Evolutionary conservation across 1,284 basidiomycete species (phyloP).

Genomic region (Ustilago crameri): DNA sequence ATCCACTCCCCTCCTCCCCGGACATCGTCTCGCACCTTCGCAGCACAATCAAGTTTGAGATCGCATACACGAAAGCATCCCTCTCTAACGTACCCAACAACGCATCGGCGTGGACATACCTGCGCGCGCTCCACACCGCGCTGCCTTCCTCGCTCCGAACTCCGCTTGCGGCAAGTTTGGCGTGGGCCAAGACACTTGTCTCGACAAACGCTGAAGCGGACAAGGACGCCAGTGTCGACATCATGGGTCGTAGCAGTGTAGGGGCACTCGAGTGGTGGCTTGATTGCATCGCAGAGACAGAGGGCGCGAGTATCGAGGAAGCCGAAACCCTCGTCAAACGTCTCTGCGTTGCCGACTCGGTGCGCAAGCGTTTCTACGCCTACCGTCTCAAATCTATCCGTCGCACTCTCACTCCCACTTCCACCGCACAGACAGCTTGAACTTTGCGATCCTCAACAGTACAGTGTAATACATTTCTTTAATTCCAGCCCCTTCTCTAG

Average conservation of each 20-base stretch:
- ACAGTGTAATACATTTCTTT: too few species aligned
- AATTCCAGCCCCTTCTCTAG: too few species aligned
- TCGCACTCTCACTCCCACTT: not conserved
- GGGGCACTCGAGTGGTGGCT: conserved; percentile 62
- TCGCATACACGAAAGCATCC: conserved; percentile 36
- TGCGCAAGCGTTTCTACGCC: conserved; percentile 46
- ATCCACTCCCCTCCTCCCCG: not conserved
- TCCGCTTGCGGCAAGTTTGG: not conserved
- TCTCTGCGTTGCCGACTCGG: conserved; percentile 46
- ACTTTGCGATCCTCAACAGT: too few species aligned
- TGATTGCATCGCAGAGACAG: conserved; percentile 27
- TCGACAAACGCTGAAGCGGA: conserved; percentile 31
- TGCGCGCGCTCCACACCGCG: conserved; percentile 47
- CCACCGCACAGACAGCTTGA: not conserved
- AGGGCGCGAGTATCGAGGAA: conserved; percentile 3
- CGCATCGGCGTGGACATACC: conserved; percentile 61
- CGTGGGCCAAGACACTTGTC: conserved; percentile 23
- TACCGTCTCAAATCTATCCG: conserved; percentile 32
- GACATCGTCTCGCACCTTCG: conserved; percentile 26
- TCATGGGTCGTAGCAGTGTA: conserved; percentile 23
- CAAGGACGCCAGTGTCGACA: conserved; percentile 37
- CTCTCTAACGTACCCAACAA: conserved; percentile 58
- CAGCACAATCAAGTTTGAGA: conserved; percentile 23
- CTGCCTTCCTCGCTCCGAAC: not conserved
- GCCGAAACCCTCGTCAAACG: conserved; percentile 30